phyloP scores from a whole-genome alignment of 371 early-diverging fungal genomes.

The Rhizopus stolonifer region DNA sequence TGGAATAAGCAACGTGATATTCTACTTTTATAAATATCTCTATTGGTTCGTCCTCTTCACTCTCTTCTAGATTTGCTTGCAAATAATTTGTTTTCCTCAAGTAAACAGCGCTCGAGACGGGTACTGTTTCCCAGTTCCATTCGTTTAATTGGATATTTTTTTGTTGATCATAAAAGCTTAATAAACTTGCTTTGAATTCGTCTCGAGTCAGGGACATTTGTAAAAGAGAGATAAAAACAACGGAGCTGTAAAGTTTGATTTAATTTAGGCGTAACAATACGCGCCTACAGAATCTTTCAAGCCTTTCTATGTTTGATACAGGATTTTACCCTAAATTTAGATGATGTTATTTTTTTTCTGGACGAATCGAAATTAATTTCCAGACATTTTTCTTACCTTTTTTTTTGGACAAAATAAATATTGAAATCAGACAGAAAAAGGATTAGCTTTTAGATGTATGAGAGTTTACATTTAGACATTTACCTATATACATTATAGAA shows the following conservation, averaged over 20 bases:
- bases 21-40: slow-evolving; percentile 20
- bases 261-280: too few species aligned
- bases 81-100: neutral
- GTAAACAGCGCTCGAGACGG: neutral
- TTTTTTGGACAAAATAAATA: too few species aligned
- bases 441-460: too few species aligned
- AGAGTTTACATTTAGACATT: too few species aligned
- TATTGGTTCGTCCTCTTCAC: neutral
- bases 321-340: too few species aligned
- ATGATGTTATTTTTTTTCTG: too few species aligned
- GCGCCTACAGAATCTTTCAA: too few species aligned
- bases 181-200: neutral
- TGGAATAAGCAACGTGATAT: slow-evolving; percentile 71
- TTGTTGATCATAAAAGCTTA: neutral
- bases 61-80: neutral
- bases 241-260: neutral
- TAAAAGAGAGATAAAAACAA: neutral
- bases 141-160: neutral
- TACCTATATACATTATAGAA: too few species aligned
- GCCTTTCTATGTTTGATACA: too few species aligned
- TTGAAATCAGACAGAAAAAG: too few species aligned
- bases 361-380: too few species aligned
- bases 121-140: neutral
- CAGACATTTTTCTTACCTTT: too few species aligned
- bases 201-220: neutral